Evolutionary conservation across 1,139 yeast species (phyloP).

Genomic region (Candida albicans): DNA sequence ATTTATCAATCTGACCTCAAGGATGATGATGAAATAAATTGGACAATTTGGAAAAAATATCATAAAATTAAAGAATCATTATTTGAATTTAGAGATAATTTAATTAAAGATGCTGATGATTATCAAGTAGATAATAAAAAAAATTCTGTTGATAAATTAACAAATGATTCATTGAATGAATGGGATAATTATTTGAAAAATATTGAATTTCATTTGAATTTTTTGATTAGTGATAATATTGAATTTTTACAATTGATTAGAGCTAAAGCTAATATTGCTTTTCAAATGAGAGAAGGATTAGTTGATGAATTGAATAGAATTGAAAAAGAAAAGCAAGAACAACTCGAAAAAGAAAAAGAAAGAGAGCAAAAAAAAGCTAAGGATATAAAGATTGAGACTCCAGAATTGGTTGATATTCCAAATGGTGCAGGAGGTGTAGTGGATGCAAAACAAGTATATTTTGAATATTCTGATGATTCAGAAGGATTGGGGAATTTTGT

Average conservation of each 20-base stretch:
- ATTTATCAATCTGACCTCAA: constrained; percentile 30
- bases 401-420: too few species aligned
- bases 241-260: constrained; percentile 70
- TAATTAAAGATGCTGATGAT: constrained; percentile 48
- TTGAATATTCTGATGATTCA: too few species aligned
- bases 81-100: constrained; percentile 54
- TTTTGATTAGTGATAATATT: constrained; percentile 66
- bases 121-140: constrained; percentile 23
- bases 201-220: constrained; percentile 59
- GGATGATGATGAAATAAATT: constrained; percentile 42
- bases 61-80: constrained; percentile 57
- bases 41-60: constrained; percentile 71
- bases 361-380: background rate
- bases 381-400: too few species aligned
- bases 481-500: too few species aligned
- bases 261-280: constrained; percentile 78
- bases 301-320: constrained; percentile 13
- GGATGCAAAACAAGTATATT: too few species aligned
- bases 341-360: constrained; percentile 7
- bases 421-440: too few species aligned
- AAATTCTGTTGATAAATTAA: constrained; percentile 4
- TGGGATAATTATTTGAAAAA: constrained; percentile 56
- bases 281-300: constrained; percentile 65
- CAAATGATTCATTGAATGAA: constrained; percentile 40
- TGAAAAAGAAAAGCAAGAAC: constrained; percentile 8